Base-by-base conservation (phyloP, 495 filamentous ascomycete genomes). In the Hypoxylon crocopeplum region DNA sequence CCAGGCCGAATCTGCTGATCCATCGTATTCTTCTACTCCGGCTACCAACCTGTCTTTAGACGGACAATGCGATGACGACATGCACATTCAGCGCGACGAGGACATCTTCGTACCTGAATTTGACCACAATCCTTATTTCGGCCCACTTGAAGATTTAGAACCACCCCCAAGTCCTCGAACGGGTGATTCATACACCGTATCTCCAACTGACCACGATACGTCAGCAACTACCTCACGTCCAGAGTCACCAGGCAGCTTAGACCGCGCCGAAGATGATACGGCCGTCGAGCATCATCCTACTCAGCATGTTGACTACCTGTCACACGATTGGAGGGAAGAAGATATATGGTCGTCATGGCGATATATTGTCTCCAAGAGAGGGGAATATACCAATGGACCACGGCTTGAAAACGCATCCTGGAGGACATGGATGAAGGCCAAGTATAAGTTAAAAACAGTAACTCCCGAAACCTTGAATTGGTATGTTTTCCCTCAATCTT, bases 321-420 rank as follows among this genome's bases (percentile, higher is more conserved):
- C 93, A 27, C 90, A 98, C 65, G 84, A 93, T 48, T 98, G 94
- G 94, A 85, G 83, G 34, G 93, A 98, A 75, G 93, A 97, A 73
- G 94, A 98, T 73, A 95, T 98, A 8, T 98, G 94, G 94, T 83
- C 90, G 11, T 97, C 93, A 2, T 98, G 94, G 94, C 86, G 91
- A 53, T 91, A 93, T 73, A 91, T 98, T 62, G 86, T 92, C 32
- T 82, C 86, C 10, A 89, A 88, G 56, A 82, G 86, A 67, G 85
- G 84, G 21, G 80, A 88, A 36, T 96, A 95, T 63, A 88, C 79
- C 58, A 92, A 98, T 67, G 81, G 88, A 20, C 84, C 87, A 7
- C 80, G 94, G 46, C 72, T 98, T 44, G 94, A 98, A 71, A 98
- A 98, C 76, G 94, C 94, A 3, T 97, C 93, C 3, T 98, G 94